Conservation (phyloP, 169 alveolate genomes). For the Toxoplasma gondii region DNA sequence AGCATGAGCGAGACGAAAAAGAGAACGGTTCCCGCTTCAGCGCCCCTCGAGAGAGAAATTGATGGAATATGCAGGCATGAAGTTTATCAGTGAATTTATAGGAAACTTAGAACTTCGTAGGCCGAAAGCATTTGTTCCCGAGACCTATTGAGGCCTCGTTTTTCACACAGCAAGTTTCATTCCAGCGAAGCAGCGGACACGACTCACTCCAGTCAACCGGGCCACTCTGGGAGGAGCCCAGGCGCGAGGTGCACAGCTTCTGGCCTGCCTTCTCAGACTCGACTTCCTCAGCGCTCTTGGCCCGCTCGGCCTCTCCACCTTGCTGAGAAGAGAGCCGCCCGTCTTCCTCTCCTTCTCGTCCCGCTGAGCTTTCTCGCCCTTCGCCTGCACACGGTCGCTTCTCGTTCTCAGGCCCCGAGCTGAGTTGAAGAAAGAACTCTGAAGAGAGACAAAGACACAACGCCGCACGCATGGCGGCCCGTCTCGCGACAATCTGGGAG, state of each 20-base stretch:
- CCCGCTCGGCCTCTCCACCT: background rate
- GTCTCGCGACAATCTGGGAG: too few relatives aligned
- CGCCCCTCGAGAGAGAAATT: too few relatives aligned
- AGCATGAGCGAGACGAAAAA: too few relatives aligned
- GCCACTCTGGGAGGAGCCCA: constrained; percentile 17
- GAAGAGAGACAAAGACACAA: background rate
- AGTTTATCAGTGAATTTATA: too few relatives aligned
- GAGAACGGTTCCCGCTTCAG: too few relatives aligned
- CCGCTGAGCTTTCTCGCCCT: background rate
- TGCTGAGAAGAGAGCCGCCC: background rate
- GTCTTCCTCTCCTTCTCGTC: background rate
- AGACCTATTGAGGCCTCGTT: too few relatives aligned
- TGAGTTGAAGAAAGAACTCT: constrained; percentile 60
- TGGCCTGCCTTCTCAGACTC: background rate
- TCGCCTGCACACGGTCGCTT: constrained; percentile 24
- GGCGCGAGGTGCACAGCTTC: background rate
- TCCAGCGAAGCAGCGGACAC: too few relatives aligned
- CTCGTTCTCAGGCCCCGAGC: constrained; percentile 25
- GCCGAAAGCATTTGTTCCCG: too few relatives aligned
- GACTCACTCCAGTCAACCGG: constrained; percentile 11
- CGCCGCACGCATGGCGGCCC: too few relatives aligned
- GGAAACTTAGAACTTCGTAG: too few relatives aligned
- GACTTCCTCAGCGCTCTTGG: background rate
- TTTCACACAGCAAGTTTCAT: too few relatives aligned
- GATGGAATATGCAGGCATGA: too few relatives aligned